phyloP scores from a whole-genome alignment of 345 rosid genomes.

The Euphorbia tirucalli region DNA sequence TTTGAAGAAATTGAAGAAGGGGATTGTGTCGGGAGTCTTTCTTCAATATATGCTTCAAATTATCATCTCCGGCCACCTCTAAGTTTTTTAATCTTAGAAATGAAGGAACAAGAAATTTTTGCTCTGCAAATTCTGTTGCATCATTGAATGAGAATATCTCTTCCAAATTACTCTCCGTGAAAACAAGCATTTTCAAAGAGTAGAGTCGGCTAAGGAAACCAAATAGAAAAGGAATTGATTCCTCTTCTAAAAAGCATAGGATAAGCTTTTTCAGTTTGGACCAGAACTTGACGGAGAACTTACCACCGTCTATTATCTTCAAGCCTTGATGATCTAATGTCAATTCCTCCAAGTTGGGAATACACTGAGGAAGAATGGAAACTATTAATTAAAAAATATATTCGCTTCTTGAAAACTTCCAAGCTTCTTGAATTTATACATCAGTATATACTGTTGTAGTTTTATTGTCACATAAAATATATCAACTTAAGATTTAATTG shows the following conservation, averaged over 20 bases:
- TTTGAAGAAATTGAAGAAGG: slow-evolving; percentile 4
- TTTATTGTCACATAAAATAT: too few species aligned
- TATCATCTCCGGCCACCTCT: rapidly evolving
- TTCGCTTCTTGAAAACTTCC: too few species aligned
- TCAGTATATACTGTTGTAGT: not conserved
- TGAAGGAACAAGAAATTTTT: too few species aligned
- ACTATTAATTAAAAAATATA: too few species aligned
- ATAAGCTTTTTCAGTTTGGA: not conserved
- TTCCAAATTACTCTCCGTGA: not conserved
- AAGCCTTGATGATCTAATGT: not conserved
- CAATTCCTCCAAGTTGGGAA: slow-evolving; percentile 1
- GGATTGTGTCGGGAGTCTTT: not conserved
- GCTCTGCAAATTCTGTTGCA: too few species aligned
- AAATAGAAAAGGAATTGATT: slow-evolving; percentile 6
- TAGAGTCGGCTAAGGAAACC: too few species aligned
- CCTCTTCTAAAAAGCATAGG: not conserved
- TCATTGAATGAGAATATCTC: slow-evolving; percentile 6
- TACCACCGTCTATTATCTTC: not conserved
- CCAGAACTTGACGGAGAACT: not conserved
- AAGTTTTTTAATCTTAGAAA: not conserved
- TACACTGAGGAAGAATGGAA: not conserved
- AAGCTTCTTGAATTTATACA: too few species aligned
- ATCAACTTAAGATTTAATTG: too few species aligned
- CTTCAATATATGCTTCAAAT: slow-evolving; percentile 2
- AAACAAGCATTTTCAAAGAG: not conserved